Percentiles rank a stretch among this genome's conserved stretches.
Conservation (phyloP, 768 basidiomycete genomes). For the Naematelia encephala region DNA sequence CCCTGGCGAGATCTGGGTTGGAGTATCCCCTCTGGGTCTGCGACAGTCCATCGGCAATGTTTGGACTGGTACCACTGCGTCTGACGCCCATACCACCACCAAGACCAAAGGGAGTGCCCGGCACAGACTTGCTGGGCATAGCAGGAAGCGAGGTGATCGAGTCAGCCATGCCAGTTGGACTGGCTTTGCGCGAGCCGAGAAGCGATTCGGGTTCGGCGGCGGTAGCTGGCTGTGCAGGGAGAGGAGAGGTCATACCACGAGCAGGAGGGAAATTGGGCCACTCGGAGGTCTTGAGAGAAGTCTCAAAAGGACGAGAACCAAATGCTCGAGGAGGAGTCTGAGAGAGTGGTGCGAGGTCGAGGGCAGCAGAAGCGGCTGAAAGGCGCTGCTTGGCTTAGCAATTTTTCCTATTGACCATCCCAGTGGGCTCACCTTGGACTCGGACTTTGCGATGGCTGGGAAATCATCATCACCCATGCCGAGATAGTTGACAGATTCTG, state of each 20-base stretch:
- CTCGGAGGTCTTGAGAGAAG: constrained; percentile 63
- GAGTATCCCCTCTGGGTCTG: constrained; percentile 48
- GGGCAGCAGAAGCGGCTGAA: constrained; percentile 81
- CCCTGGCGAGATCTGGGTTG: constrained; percentile 51
- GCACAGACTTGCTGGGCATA: constrained; percentile 50
- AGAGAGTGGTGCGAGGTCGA: constrained; percentile 85
- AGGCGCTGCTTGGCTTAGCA: constrained; percentile 55
- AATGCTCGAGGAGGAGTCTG: constrained; percentile 67
- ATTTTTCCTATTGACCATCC: neutral
- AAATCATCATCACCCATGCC: constrained; percentile 76
- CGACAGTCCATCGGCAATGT: constrained; percentile 27
- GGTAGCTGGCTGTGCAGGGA: constrained; percentile 16
- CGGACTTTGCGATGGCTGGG: constrained; percentile 57
- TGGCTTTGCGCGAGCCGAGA: constrained; percentile 26
- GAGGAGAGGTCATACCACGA: constrained; percentile 31
- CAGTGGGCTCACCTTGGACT: constrained; percentile 24
- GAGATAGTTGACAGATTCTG: constrained; percentile 51
- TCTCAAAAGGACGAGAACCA: constrained; percentile 59
- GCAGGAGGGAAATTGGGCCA: constrained; percentile 78
- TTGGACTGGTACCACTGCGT: constrained; percentile 28
- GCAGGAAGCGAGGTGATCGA: constrained; percentile 48
- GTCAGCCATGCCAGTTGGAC: constrained; percentile 44
- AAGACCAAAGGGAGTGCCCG: constrained; percentile 49
- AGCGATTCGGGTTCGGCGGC: constrained; percentile 19
- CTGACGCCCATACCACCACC: constrained; percentile 26